Base-by-base conservation (phyloP, 352 stramenopile genomes). In the Globisporangium camurandrum region DNA sequence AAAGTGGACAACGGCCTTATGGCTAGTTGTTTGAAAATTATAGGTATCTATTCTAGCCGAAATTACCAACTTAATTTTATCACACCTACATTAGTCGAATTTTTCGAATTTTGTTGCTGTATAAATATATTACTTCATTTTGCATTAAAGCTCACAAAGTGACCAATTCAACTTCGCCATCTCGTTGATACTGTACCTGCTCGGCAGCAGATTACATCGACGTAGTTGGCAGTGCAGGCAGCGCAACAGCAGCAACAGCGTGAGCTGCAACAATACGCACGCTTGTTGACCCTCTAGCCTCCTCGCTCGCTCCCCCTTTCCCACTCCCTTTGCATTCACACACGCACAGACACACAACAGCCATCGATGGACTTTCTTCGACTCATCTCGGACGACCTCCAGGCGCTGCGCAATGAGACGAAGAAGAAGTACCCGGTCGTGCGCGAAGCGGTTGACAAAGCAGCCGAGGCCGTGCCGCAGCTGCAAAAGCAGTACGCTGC, bases 401-500 rank as follows among this genome's bases (percentile, higher is more conserved):
- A 92, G 50, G 69, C 76, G 48, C 67, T 97, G 54, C 83, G 82
- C 17, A 47, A 56, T 20, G 88, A 96, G 66, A 84, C 84, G 48
- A 88, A 86, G 68, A 86, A 88, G 54, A 94, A 94, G 64, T 89
- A 96, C 51, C 88, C 88, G 55, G 94, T 95, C 26, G 93, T 99
- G 19, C 97, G 97, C 57, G 95, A 98, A 59, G 94, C 96, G 17
- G 90, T 95, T 37, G 95, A 99, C 57, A 90, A 88, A 51, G 96
- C 93, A 23, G 90, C 98, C 42, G 75, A 98, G 52, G 86, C 84
- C 58, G 77, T 99, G 22, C 76, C 93, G 49, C 84, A 82, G 23
- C 75, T 98, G 54, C 88, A 98, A 71, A 96, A 97, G 59, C 75
- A 95, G 66, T 99, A 98, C 63, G 95, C 53, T 69, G 77, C 66